A percentile compares a stretch with the other conserved stretches of the same genome.
These are phyloP conservation scores for Mycena venus DNA, from an alignment of 768 basidiomycete genomes.

Conservation along the genomic window DNA sequence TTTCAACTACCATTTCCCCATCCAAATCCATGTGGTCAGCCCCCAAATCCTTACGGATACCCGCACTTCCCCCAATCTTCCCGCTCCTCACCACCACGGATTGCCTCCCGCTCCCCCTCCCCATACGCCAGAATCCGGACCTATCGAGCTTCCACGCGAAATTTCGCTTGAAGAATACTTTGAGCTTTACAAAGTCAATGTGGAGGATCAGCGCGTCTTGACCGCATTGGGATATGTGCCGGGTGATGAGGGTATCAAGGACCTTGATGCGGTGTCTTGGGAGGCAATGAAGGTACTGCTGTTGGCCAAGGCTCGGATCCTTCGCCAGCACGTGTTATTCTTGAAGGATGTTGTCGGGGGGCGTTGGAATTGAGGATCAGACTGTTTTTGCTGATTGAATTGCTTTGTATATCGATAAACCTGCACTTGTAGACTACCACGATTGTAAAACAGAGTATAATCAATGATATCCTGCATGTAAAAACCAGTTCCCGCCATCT, in stretches of 20 bases:
- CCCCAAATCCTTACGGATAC: not conserved
- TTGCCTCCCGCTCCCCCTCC: not conserved
- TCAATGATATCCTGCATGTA: slow-evolving; percentile 1
- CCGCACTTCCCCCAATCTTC: not conserved
- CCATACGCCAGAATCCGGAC: not conserved
- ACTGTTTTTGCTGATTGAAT: not conserved
- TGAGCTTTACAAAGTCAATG: not conserved
- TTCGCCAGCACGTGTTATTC: not conserved
- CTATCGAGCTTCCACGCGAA: not conserved
- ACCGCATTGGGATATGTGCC: not conserved
- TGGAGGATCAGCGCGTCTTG: not conserved
- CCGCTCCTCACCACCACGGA: not conserved
- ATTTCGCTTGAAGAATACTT: slow-evolving; percentile 1
- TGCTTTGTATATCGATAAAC: not conserved
- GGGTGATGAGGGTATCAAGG: not conserved
- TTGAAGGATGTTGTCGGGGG: not conserved
- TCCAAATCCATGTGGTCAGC: too few relatives aligned
- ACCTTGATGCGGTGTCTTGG: not conserved
- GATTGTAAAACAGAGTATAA: too few relatives aligned
- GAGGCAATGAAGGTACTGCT: not conserved
- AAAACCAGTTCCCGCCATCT: slow-evolving; percentile 2
- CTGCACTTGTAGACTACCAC: not conserved
- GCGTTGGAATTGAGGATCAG: not conserved
- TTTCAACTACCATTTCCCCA: too few relatives aligned
- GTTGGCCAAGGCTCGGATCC: not conserved